Evolutionary conservation across 352 stramenopile species (phyloP), one percentile per base, ranked within the genome.

Genomic region (Blastocystis sp.): DNA sequence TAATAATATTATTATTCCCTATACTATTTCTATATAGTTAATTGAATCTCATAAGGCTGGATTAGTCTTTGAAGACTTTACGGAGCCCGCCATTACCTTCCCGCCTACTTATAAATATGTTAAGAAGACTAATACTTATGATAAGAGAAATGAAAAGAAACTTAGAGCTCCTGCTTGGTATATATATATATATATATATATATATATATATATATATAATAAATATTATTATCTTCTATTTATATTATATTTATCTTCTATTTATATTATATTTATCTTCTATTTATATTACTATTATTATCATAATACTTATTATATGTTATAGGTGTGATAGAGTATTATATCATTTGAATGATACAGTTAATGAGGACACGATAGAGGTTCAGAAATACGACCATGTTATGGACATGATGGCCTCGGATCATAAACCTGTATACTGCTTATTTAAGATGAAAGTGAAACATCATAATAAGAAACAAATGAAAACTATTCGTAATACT

Each of bases 141-240:
- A 99, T 65, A 80, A 88, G 46, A 77, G 91, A 0, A 84, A 87
- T 0, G 90, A 98, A 54, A 98, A 98, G 75, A 98, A 98, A 65
- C 66, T 96, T 0, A 78, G 91, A 13, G 88, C 89, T 1, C 92
- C 92, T 0, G 91, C 91, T 3, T 98, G 91, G 91, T 92, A 79
- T 64, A 80, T 88, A 72, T 76, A 80, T 45, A 75, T 89, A n/a
- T n/a, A n/a, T n/a, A n/a, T n/a, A n/a, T n/a, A n/a, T n/a, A n/a
- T n/a, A n/a, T n/a, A n/a, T n/a, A n/a, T n/a, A n/a, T n/a, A n/a
- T n/a, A n/a, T n/a, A n/a, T n/a, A n/a, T n/a, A n/a, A n/a, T n/a
- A n/a, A n/a, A 62, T 27, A 39, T 39, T 2, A 62, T 62, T 62
- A 39, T 62, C 7, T 62, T 54, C 37, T 35, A 2, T 21, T 9